These are phyloP conservation scores for Lentinula guzmanii DNA, from an alignment of 768 basidiomycete species.

Conservation along the genomic window DNA sequence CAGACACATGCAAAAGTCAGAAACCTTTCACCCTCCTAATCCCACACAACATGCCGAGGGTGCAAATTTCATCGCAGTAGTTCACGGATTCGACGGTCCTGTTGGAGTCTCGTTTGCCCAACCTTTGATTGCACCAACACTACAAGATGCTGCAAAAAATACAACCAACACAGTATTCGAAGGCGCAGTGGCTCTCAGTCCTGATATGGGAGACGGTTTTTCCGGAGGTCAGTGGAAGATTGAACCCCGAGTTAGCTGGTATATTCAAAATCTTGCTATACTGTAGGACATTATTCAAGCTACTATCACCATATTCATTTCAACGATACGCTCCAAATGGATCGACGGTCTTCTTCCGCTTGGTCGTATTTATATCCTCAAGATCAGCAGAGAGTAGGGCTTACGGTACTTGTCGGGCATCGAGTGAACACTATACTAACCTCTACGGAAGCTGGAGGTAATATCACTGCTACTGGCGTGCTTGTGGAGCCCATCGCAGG, in stretches of 20 bases:
- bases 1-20: slow-evolving; percentile 15
- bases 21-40: slow-evolving; percentile 14
- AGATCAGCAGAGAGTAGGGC: slow-evolving; percentile 7
- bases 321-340: slow-evolving; percentile 11
- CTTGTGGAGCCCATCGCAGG: slow-evolving; percentile 3
- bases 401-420: slow-evolving; percentile 11
- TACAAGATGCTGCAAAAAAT: slow-evolving; percentile 10
- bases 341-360: slow-evolving; percentile 13
- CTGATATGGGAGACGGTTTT: slow-evolving; percentile 12
- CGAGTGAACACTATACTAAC: slow-evolving; percentile 6
- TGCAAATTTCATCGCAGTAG: slow-evolving; percentile 9
- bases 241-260: not conserved
- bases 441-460: not conserved
- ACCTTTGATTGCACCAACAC: slow-evolving; percentile 9
- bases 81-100: slow-evolving; percentile 12
- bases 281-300: slow-evolving; percentile 10
- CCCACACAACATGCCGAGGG: slow-evolving; percentile 11
- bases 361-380: slow-evolving; percentile 13
- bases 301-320: slow-evolving; percentile 15
- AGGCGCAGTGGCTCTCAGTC: slow-evolving; percentile 8
- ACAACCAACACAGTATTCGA: slow-evolving; percentile 9
- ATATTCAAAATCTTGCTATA: not conserved
- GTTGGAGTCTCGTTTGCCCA: slow-evolving; percentile 12
- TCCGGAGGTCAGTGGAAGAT: slow-evolving; percentile 7
- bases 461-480: slow-evolving; percentile 9